Percentiles rank a stretch among this genome's conserved stretches.
These are phyloP conservation scores for Oryza rufipogon DNA, from an alignment of 176 grass and related monocot genomes.

Conservation along the genomic window DNA sequence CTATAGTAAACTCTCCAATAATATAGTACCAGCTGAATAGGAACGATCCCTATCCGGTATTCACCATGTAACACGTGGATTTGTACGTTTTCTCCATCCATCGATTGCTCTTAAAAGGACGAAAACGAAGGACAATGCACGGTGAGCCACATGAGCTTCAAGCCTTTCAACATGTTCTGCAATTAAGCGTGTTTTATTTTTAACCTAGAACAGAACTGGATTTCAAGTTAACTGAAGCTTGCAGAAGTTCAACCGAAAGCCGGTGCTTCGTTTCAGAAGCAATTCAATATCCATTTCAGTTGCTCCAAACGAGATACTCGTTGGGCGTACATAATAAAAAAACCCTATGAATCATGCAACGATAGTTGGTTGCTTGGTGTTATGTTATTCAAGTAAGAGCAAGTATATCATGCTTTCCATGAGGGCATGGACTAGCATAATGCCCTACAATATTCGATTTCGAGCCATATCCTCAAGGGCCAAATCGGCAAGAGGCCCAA, in stretches of 20 bases:
- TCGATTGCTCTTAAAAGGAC: neutral
- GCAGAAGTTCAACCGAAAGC: neutral
- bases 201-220: neutral
- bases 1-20: neutral
- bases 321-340: neutral
- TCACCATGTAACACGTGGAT: neutral
- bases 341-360: conserved; percentile 2
- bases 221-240: neutral
- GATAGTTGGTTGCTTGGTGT: neutral
- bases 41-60: conserved; percentile 20
- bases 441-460: neutral
- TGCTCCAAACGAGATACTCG: neutral
- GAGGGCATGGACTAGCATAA: neutral
- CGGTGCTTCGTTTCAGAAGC: neutral
- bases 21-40: neutral
- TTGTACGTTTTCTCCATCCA: neutral
- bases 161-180: conserved; percentile 1
- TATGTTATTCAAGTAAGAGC: neutral
- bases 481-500: neutral
- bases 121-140: neutral
- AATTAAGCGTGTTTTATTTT: neutral
- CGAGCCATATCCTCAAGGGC: neutral
- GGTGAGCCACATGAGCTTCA: neutral
- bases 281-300: neutral
- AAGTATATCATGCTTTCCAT: neutral